These are phyloP conservation scores for Neurospora sp. DNA, from an alignment of 2,329 filamentous ascomycete genomes.

Conservation along the genomic window DNA sequence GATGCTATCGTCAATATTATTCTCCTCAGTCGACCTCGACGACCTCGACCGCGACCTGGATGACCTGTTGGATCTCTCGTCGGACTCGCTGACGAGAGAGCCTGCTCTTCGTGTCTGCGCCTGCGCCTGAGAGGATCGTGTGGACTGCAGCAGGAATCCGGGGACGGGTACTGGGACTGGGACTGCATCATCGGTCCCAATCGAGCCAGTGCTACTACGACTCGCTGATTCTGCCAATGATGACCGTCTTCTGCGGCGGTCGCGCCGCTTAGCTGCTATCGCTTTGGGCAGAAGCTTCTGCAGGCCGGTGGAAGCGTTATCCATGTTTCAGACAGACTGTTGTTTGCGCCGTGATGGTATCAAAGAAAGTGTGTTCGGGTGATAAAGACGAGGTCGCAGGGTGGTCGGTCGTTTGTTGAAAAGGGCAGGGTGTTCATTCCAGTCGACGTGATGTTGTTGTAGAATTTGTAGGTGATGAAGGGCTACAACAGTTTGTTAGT, in stretches of 20 bases:
- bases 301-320: slow-evolving; percentile 25
- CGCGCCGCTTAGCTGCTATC: slow-evolving; percentile 35
- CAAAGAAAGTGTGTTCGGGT: not conserved
- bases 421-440: not conserved
- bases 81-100: slow-evolving; percentile 27
- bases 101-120: slow-evolving; percentile 21
- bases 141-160: slow-evolving; percentile 24
- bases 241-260: slow-evolving; percentile 34
- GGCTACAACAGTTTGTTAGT: not conserved
- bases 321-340: slow-evolving; percentile 9
- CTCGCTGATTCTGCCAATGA: slow-evolving; percentile 27
- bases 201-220: slow-evolving; percentile 18
- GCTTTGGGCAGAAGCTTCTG: slow-evolving; percentile 45
- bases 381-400: not conserved
- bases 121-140: not conserved
- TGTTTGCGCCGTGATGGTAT: not conserved
- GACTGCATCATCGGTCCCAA: slow-evolving; percentile 23
- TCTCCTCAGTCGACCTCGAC: not conserved
- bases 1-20: slow-evolving; percentile 1
- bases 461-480: not conserved
- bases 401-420: not conserved
- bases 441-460: not conserved
- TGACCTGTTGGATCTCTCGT: slow-evolving; percentile 19
- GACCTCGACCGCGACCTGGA: slow-evolving; percentile 3
- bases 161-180: slow-evolving; percentile 23